These are phyloP conservation scores for Phytophthora gonapodyides DNA, from an alignment of 352 stramenopile genomes.

Conservation along the genomic window DNA sequence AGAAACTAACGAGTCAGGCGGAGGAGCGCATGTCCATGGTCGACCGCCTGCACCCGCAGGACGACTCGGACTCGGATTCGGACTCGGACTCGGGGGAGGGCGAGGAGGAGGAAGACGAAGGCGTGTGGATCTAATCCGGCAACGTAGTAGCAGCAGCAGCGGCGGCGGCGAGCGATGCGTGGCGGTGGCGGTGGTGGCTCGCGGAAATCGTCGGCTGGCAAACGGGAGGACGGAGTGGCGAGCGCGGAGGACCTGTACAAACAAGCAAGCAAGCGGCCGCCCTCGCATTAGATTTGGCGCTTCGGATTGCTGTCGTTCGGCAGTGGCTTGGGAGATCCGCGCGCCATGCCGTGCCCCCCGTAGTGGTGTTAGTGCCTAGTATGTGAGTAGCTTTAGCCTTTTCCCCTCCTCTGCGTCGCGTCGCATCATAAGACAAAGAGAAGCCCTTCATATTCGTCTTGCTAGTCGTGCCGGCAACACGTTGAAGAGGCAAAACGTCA, in stretches of 20 bases:
- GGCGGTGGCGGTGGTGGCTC: constrained; percentile 1
- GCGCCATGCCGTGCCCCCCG: constrained; percentile 14
- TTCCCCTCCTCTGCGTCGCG: constrained; percentile 15
- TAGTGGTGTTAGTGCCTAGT: constrained; percentile 41
- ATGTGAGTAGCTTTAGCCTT: constrained; percentile 46
- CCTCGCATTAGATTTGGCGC: constrained; percentile 40
- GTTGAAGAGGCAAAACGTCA: constrained; percentile 21
- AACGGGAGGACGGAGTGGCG: constrained; percentile 25
- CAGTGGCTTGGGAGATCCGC: constrained; percentile 16
- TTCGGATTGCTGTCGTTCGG: constrained; percentile 25
- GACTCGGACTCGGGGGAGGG: constrained; percentile 64
- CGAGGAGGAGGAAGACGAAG: constrained; percentile 69
- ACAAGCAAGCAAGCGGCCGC: constrained; percentile 27
- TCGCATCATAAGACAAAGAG: constrained; percentile 33
- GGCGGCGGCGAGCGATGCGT: neutral
- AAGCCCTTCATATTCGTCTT: constrained; percentile 31
- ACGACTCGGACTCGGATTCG: constrained; percentile 82
- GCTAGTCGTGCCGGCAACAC: constrained; percentile 9
- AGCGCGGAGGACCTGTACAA: constrained; percentile 23
- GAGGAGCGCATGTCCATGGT: constrained; percentile 88
- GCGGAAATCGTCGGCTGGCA: constrained; percentile 13
- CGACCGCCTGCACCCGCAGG: constrained; percentile 75
- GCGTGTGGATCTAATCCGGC: constrained; percentile 83
- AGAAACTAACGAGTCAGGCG: constrained; percentile 88
- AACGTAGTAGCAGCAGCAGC: constrained; percentile 25